These are phyloP conservation scores for Rhodotorula sp. DNA, from an alignment of 1,284 basidiomycete genomes.

Conservation along the genomic window DNA sequence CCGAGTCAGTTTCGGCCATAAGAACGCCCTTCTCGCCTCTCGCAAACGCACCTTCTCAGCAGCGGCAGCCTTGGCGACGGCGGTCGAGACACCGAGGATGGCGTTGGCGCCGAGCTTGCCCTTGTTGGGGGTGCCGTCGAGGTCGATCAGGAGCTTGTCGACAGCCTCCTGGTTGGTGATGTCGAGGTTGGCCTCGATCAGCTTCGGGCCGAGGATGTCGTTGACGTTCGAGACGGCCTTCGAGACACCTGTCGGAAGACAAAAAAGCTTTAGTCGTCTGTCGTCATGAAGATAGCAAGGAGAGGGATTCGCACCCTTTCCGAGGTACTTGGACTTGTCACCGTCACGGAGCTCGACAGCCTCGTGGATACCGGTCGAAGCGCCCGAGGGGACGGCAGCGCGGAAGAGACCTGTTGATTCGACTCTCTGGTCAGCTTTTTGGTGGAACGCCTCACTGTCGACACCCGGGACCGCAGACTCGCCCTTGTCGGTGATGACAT, in stretches of 20 bases:
- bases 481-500: slow-evolving; percentile 67
- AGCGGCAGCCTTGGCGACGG: slow-evolving; percentile 88
- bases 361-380: slow-evolving; percentile 97
- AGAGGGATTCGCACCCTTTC: slow-evolving; percentile 68
- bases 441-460: slow-evolving; percentile 10
- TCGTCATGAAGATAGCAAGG: too few relatives aligned
- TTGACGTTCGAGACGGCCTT: slow-evolving; percentile 98
- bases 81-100: slow-evolving; percentile 98
- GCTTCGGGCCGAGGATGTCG: slow-evolving; percentile 79
- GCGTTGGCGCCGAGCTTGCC: slow-evolving; percentile 99
- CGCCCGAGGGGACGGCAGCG: slow-evolving; percentile 94
- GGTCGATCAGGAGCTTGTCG: slow-evolving; percentile 98
- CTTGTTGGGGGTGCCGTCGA: slow-evolving; percentile 97
- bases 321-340: slow-evolving; percentile 88
- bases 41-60: slow-evolving; percentile 63
- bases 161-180: slow-evolving; percentile 94
- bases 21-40: not conserved
- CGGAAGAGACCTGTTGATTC: slow-evolving; percentile 75
- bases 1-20: not conserved
- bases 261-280: too few relatives aligned
- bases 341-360: slow-evolving; percentile 98
- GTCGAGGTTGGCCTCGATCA: slow-evolving; percentile 80
- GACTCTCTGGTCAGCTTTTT: slow-evolving; percentile 42
- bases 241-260: slow-evolving; percentile 78
- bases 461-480: slow-evolving; percentile 56